Conservation (phyloP, 108 stramenopile species). For the Thalassiosira profunda region DNA sequence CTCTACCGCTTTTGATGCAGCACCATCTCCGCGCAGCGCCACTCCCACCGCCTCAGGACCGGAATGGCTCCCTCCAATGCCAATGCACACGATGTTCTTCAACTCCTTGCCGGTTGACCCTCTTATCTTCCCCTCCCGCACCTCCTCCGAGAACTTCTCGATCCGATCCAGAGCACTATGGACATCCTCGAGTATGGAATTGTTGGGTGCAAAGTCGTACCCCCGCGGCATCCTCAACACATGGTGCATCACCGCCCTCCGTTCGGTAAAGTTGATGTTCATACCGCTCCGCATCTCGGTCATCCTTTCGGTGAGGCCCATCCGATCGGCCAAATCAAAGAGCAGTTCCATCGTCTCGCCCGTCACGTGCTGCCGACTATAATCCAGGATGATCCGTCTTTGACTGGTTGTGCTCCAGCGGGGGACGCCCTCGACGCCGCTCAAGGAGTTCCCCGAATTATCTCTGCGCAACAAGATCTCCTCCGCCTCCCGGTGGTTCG, state of each 20-base stretch:
- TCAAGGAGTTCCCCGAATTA: background rate
- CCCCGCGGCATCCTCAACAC: conserved; percentile 71
- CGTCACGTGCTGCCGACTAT: conserved; percentile 95
- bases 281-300: conserved; percentile 74
- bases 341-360: conserved; percentile 95
- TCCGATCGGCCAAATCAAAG: conserved; percentile 92
- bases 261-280: conserved; percentile 79
- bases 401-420: conserved; percentile 3
- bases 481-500: too few species aligned
- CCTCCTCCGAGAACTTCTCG: conserved; percentile 67
- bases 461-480: background rate
- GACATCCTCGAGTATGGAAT: conserved; percentile 75
- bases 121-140: conserved; percentile 68
- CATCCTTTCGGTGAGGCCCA: conserved; percentile 78
- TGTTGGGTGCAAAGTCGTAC: conserved; percentile 50
- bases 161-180: conserved; percentile 76
- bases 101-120: conserved; percentile 94
- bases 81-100: conserved; percentile 87
- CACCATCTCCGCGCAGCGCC: conserved; percentile 79
- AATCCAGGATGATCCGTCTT: conserved; percentile 93
- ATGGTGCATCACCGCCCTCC: conserved; percentile 79
- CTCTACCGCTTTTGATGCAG: conserved; percentile 53
- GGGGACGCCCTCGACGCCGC: background rate
- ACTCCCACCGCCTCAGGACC: conserved; percentile 96
- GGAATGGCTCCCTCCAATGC: conserved; percentile 91